Conservation (phyloP, 495 filamentous ascomycete genomes). For the Hypoxylon fuscum region DNA sequence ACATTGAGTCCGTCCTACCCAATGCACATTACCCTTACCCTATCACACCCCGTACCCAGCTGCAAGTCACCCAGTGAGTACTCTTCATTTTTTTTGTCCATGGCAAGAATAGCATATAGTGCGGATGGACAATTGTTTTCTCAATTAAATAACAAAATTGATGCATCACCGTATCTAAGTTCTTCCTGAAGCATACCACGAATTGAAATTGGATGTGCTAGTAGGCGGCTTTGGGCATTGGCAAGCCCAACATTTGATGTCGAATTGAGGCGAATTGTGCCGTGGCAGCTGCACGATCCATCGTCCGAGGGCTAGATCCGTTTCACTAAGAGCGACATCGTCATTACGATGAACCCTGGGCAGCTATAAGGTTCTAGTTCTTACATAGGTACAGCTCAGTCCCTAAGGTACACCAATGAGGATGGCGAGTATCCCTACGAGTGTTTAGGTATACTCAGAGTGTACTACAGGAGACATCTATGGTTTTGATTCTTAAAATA, state of each 20-base stretch:
- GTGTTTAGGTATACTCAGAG: neutral
- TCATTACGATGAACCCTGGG: conserved; percentile 26
- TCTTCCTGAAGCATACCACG: no score
- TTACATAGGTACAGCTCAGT: neutral
- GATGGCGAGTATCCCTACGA: neutral
- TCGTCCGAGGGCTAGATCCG: conserved; percentile 27
- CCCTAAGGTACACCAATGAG: neutral
- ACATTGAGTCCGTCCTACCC: conserved; percentile 1
- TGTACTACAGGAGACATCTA: neutral
- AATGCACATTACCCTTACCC: conserved; percentile 1
- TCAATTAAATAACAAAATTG: neutral
- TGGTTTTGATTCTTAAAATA: neutral
- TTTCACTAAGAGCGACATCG: conserved; percentile 13
- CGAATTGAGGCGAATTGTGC: conserved; percentile 37
- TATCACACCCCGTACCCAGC: conserved; percentile 26
- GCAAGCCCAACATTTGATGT: conserved; percentile 25
- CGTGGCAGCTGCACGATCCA: conserved; percentile 31
- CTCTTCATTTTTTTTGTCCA: conserved; percentile 1
- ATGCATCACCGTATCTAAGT: neutral
- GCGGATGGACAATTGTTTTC: conserved; percentile 9
- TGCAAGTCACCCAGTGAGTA: conserved; percentile 26
- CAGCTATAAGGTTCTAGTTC: conserved; percentile 1
- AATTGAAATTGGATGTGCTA: neutral
- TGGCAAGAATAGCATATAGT: conserved; percentile 20
- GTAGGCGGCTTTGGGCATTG: conserved; percentile 14